phyloP scores from a whole-genome alignment of 768 basidiomycete genomes.

The Gelatoporia subvermispora region DNA sequence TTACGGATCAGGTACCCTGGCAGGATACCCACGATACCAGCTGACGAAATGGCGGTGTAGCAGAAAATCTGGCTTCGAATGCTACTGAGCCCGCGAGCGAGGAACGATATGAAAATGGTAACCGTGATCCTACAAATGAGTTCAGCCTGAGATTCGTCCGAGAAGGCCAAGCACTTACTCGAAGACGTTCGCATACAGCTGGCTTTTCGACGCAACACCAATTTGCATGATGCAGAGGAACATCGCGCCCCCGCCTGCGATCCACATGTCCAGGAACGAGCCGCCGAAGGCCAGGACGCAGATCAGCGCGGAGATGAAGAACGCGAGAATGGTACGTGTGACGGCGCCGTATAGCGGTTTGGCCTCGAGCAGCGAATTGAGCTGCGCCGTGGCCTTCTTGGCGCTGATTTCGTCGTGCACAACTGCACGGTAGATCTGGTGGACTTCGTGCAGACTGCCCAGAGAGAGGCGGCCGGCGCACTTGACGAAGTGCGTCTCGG shows the following conservation, averaged over 20 bases:
- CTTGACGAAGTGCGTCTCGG: conserved; percentile 87
- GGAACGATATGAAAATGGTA: conserved; percentile 76
- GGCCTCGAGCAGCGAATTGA: conserved; percentile 58
- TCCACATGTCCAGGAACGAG: conserved; percentile 80
- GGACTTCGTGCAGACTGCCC: conserved; percentile 80
- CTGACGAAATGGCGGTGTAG: conserved; percentile 86
- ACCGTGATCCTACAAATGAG: conserved; percentile 60
- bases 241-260: conserved; percentile 68
- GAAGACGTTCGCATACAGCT: conserved; percentile 86
- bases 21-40: conserved; percentile 82
- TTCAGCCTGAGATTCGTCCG: conserved; percentile 8
- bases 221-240: conserved; percentile 69
- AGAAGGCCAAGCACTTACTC: conserved; percentile 53
- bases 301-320: conserved; percentile 69
- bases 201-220: conserved; percentile 66
- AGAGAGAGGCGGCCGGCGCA: conserved; percentile 73
- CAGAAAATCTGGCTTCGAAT: conserved; percentile 79
- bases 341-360: conserved; percentile 59
- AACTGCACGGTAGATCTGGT: conserved; percentile 79
- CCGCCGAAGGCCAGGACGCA: conserved; percentile 84
- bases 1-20: conserved; percentile 83
- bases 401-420: conserved; percentile 92
- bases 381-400: conserved; percentile 59
- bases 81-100: conserved; percentile 76
- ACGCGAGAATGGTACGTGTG: conserved; percentile 64